A percentile compares a stretch with the other conserved stretches of the same genome.
These are phyloP conservation scores for Umbelopsis sp. DNA, from an alignment of 371 early-diverging fungal genomes.

Conservation along the genomic window DNA sequence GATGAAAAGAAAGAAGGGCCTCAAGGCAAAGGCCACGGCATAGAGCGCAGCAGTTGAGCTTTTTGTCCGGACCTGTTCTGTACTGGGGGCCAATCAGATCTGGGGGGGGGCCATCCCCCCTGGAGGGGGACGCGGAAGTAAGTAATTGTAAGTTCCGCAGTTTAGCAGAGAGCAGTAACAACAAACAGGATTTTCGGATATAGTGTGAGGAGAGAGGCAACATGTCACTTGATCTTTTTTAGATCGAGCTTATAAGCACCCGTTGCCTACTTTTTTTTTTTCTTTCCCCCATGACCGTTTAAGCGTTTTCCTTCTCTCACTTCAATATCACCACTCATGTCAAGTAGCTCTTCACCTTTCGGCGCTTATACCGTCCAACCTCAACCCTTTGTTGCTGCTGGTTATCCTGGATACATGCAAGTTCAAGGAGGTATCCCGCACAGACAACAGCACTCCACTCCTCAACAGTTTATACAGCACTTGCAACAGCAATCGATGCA, in stretches of 20 bases:
- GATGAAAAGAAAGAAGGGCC: too few relatives aligned
- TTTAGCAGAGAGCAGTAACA: slow-evolving; percentile 7
- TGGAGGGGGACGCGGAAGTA: background rate
- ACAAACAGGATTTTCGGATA: slow-evolving; percentile 18
- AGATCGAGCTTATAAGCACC: background rate
- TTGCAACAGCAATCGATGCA: slow-evolving; percentile 14
- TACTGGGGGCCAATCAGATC: background rate
- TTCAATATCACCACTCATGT: background rate
- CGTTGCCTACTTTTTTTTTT: background rate
- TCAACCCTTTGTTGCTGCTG: background rate
- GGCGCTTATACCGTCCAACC: background rate
- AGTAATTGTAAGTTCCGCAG: background rate
- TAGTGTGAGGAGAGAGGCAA: slow-evolving; percentile 6
- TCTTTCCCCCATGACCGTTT: background rate
- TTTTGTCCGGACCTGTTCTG: background rate
- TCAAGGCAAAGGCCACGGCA: too few relatives aligned
- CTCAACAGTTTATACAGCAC: slow-evolving; percentile 12
- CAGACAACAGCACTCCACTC: slow-evolving; percentile 11
- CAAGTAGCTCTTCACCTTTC: background rate
- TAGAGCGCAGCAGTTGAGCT: too few relatives aligned
- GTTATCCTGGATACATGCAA: slow-evolving; percentile 2
- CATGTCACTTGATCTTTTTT: background rate
- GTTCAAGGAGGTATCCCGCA: slow-evolving; percentile 15
- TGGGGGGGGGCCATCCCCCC: background rate
- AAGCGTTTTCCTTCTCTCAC: too few relatives aligned